phyloP scores from a whole-genome alignment of 2,329 filamentous ascomycete genomes.

The Knufia fluminis region DNA sequence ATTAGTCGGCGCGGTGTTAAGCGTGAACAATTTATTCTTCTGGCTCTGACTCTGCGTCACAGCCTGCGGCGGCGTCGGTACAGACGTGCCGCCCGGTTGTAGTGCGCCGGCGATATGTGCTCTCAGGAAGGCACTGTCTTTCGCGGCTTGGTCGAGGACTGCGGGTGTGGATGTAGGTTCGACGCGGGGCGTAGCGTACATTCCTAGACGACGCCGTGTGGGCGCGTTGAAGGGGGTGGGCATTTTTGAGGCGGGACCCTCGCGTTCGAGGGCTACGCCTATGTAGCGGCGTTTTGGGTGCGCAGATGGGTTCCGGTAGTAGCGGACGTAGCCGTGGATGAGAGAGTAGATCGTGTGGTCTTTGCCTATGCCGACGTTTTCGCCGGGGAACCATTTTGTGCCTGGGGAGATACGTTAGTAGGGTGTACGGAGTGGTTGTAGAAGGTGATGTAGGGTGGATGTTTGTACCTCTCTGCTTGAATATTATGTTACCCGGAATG shows the following conservation, averaged over 20 bases:
- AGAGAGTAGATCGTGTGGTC: slow-evolving; percentile 93
- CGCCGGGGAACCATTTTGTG: slow-evolving; percentile 87
- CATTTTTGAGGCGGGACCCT: slow-evolving; percentile 51
- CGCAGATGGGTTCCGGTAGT: slow-evolving; percentile 77
- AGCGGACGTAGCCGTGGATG: slow-evolving; percentile 83
- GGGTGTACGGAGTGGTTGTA: background rate
- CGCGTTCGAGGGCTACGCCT: slow-evolving; percentile 77
- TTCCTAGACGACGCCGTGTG: slow-evolving; percentile 64
- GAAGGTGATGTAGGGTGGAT: background rate
- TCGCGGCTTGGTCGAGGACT: slow-evolving; percentile 5
- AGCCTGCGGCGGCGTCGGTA: slow-evolving; percentile 22
- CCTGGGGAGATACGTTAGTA: slow-evolving; percentile 36
- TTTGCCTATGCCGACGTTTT: slow-evolving; percentile 89
- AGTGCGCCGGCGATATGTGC: slow-evolving; percentile 12
- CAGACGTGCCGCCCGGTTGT: slow-evolving; percentile 21
- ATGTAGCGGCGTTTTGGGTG: slow-evolving; percentile 92
- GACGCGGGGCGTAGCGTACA: slow-evolving; percentile 46
- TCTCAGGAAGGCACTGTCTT: slow-evolving; percentile 13
- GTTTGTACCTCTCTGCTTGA: slow-evolving; percentile 61
- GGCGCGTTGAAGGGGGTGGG: slow-evolving; percentile 67
- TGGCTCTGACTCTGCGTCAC: slow-evolving; percentile 22
- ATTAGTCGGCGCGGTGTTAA: slow-evolving; percentile 19
- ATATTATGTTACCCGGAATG: slow-evolving; percentile 93
- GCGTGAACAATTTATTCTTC: too few relatives aligned
- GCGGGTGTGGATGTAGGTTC: slow-evolving; percentile 14